Evolutionary conservation across 2,329 filamentous ascomycete species (phyloP).

Genomic region (Magnaporthiopsis rhizophila): DNA sequence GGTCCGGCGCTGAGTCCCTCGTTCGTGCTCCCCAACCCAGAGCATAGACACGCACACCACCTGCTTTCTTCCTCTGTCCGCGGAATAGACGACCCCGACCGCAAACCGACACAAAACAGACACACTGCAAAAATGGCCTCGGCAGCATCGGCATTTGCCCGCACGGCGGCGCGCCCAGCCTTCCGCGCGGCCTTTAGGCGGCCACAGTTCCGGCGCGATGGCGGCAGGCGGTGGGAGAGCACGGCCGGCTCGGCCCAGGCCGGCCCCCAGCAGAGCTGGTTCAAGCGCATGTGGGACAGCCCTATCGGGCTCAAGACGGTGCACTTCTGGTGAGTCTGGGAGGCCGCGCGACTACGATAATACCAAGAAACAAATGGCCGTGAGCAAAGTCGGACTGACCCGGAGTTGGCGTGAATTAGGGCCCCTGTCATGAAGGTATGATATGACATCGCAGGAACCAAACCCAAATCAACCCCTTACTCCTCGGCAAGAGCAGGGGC

Average conservation of each 20-base stretch:
- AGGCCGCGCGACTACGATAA: neutral
- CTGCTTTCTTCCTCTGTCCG: neutral
- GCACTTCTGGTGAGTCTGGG: slow-evolving; percentile 75
- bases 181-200: slow-evolving; percentile 47
- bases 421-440: slow-evolving; percentile 9
- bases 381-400: neutral
- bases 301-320: slow-evolving; percentile 84
- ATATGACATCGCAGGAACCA: no score
- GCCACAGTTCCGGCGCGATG: slow-evolving; percentile 26
- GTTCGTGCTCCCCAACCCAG: neutral
- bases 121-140: slow-evolving; percentile 29
- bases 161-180: slow-evolving; percentile 44
- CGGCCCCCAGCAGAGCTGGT: slow-evolving; percentile 41
- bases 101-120: neutral
- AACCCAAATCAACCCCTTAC: no score
- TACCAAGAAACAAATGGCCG: neutral
- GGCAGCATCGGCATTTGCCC: slow-evolving; percentile 35
- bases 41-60: neutral
- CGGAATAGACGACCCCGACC: neutral
- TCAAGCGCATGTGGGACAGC: slow-evolving; percentile 78
- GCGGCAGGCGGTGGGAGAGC: slow-evolving; percentile 56
- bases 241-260: slow-evolving; percentile 35
- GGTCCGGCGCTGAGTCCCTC: neutral
- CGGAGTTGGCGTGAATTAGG: neutral
- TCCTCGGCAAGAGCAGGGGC: neutral